A percentile compares a stretch with the other conserved stretches of the same genome.
phyloP scores from a whole-genome alignment of 257 asterid genomes.

The Catharanthus roseus region DNA sequence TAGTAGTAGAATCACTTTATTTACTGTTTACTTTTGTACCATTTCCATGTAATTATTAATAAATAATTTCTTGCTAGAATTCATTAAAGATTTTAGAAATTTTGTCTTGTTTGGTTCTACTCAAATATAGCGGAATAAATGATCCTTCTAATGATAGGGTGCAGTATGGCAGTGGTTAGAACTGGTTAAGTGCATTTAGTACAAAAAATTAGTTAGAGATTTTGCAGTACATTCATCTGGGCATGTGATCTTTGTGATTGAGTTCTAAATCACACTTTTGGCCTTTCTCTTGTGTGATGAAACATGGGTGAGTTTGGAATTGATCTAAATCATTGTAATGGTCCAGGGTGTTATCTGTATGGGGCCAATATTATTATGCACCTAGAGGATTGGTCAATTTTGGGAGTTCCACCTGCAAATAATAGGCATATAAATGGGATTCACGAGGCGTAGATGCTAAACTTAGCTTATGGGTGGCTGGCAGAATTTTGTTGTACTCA shows the following conservation, averaged over 20 bases:
- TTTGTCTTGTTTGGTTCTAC: background rate
- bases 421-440: constrained; percentile 17
- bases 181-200: background rate
- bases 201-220: constrained; percentile 22
- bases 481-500: background rate
- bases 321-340: constrained; percentile 14
- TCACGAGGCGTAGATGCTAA: constrained; percentile 18
- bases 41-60: background rate
- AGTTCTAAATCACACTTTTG: constrained; percentile 3
- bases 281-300: constrained; percentile 9
- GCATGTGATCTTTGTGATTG: constrained; percentile 16
- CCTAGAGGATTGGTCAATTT: constrained; percentile 28
- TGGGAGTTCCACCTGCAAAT: constrained; percentile 24
- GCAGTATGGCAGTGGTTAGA: constrained; percentile 1
- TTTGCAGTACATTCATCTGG: constrained; percentile 15
- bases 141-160: constrained; percentile 22
- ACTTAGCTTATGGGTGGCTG: constrained; percentile 3
- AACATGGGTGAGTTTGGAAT: constrained; percentile 15
- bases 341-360: constrained; percentile 13
- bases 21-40: background rate
- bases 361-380: constrained; percentile 12
- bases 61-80: background rate
- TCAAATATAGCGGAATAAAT: constrained; percentile 10
- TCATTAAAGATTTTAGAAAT: background rate
- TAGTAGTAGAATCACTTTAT: background rate